A percentile compares a stretch with the other conserved stretches of the same genome.
phyloP scores from a whole-genome alignment of 768 basidiomycete genomes.

The Naganishia onofrii region DNA sequence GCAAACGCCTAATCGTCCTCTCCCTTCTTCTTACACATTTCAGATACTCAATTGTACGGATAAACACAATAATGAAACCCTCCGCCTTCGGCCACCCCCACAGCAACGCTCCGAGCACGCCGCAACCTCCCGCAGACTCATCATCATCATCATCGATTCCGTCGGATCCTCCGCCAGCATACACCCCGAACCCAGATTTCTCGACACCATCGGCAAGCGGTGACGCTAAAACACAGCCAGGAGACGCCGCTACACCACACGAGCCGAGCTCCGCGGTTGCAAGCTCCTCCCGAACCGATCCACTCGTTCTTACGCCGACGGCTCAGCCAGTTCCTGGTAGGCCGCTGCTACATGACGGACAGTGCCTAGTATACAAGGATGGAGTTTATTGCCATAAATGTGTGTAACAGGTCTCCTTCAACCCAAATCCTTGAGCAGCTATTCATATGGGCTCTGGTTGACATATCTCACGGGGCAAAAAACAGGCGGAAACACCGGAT shows the following conservation, averaged over 20 bases:
- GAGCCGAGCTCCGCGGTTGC: background rate
- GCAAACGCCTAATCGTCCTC: too few species aligned
- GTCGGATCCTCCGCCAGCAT: conserved; percentile 18
- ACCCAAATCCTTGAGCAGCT: too few species aligned
- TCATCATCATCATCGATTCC: too few species aligned
- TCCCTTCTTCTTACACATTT: too few species aligned
- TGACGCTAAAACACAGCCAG: background rate
- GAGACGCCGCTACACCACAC: background rate
- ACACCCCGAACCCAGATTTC: conserved; percentile 1
- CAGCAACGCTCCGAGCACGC: background rate
- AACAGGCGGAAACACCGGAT: conserved; percentile 27
- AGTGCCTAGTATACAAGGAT: conserved; percentile 20
- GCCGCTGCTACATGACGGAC: conserved; percentile 18
- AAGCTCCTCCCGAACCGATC: background rate
- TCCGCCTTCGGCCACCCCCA: too few species aligned
- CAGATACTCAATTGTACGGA: too few species aligned
- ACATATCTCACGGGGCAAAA: too few species aligned
- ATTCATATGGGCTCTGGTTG: background rate
- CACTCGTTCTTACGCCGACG: conserved; percentile 2
- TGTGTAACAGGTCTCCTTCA: background rate
- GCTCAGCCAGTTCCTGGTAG: conserved; percentile 15
- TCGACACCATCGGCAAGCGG: background rate
- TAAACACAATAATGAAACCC: background rate
- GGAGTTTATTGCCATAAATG: conserved; percentile 22
- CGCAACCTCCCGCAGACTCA: background rate